Evolutionary conservation across 2,329 filamentous ascomycete genomes (phyloP).

Genomic region (Paracoccidioides lutzii): DNA sequence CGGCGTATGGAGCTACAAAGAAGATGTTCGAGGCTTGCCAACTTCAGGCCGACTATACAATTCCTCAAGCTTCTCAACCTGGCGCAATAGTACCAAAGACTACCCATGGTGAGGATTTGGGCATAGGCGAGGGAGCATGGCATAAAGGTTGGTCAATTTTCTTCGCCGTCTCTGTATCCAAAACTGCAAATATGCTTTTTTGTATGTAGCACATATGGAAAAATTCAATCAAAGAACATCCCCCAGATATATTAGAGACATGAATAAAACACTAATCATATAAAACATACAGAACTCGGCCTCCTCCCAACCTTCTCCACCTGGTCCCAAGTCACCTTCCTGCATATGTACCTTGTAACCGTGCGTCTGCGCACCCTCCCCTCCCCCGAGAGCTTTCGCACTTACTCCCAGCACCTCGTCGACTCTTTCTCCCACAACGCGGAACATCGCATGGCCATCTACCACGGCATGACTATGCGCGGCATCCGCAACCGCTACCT

Average conservation of each 20-base stretch:
- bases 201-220: background rate
- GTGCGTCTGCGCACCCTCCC: slow-evolving; percentile 68
- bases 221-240: background rate
- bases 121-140: slow-evolving; percentile 64
- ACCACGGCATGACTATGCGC: slow-evolving; percentile 39
- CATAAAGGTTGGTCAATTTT: slow-evolving; percentile 51
- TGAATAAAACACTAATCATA: background rate
- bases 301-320: slow-evolving; percentile 81
- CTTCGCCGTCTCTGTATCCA: background rate
- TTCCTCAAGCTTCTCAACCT: slow-evolving; percentile 54
- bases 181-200: background rate
- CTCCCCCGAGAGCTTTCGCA: slow-evolving; percentile 50
- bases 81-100: slow-evolving; percentile 56
- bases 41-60: slow-evolving; percentile 60
- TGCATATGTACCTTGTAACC: slow-evolving; percentile 88
- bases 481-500: slow-evolving; percentile 47
- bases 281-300: slow-evolving; percentile 48
- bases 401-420: slow-evolving; percentile 79
- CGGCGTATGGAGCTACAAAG: slow-evolving; percentile 68
- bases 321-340: slow-evolving; percentile 91
- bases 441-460: slow-evolving; percentile 52
- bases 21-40: slow-evolving; percentile 64
- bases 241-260: background rate
- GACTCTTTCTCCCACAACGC: slow-evolving; percentile 72
- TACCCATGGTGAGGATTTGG: slow-evolving; percentile 69